Base-by-base conservation (phyloP, 768 basidiomycete species). In the Gymnopilus dilepis region DNA sequence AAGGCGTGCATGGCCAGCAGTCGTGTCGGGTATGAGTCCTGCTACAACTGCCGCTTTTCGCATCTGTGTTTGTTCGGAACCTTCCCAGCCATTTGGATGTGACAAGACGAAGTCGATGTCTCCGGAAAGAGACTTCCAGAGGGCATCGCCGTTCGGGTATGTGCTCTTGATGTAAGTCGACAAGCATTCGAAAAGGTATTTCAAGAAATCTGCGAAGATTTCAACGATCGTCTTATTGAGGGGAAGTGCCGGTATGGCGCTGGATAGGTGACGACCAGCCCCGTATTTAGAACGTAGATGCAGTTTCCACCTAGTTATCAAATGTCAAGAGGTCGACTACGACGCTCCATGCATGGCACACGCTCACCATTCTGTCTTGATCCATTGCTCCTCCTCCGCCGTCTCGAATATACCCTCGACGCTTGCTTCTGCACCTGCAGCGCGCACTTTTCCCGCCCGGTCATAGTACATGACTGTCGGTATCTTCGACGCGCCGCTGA, bases 51-150 rank as follows among this genome's bases (percentile, higher is more conserved):
- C 84, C 0, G 87, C 85, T 17, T 69, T 72, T 3, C 86, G 80
- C 74, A 88, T 83, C 64, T 80, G 72, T 2, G 67, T 72, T 60
- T 88, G 87, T 61, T 88, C 85, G 0, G 69, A 70, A 0, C 85
- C 84, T 61, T 82, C 86, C 87, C 87, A 87, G 0, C 84, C 86
- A 59, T 88, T 87, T 3, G 87, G 86, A 59, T 71, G 68, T 5
- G 68, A 67, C 0, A 71, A 38, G 17, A 85, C 76, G 58, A 80
- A 84, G 28, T 84, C 77, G 9, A 80, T 78, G 3, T 72, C 72
- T 6, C 69, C 48, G 51, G 74, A 68, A 7, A 82, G 65, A 4
- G 75, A 77, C 15, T 19, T 12, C 78, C 77, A 80, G 50, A 80
- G 63, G 2, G 69, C 70, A 0, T 17, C 59, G 12, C 82, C 82